Evolutionary conservation across 495 filamentous ascomycete genomes (phyloP), one percentile per base, ranked within the genome.

Genomic region (Penicillium egyptiacum): DNA sequence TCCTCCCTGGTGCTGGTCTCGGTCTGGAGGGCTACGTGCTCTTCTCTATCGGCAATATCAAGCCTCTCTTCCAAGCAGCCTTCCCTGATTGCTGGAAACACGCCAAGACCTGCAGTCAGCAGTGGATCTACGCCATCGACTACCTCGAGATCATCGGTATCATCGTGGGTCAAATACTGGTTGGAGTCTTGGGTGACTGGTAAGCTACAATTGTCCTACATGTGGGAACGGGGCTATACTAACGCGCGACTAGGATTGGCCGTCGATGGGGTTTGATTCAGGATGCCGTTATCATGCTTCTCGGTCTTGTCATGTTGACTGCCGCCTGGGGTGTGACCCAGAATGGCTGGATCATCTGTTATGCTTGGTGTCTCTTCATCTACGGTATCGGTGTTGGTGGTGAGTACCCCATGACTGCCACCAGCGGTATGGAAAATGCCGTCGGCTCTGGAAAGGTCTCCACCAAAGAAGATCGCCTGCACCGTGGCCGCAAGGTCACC

Each of bases 361-460:
- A 96, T 67, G 87, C 85, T 51, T 93, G 89, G 86, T 87, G 88
- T 19, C 79, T 96, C 30, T 95, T 95, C 75, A 85, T 96, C 74
- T 96, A 96, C 70, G 86, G 88, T 59, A 82, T 96, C 58, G 92
- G 92, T 64, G 91, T 96, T 53, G 92, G 91, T 52, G 92, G 91
- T 50, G 92, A 96, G 74, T 96, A 96, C 68, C 92, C 92, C 37
- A 96, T 96, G 81, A 96, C 92, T 20, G 92, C 92, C 5, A 96
- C 91, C n/a, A 89, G 88, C 20, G 90, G 91, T 52, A 96, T 96
- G 88, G 92, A 96, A 70, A 92, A 92, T 63, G 88, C 90, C 12
- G 85, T 92, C 39, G 84, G 87, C 19, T 86, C 90, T 35, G 92
- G 92, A 40, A 89, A 87, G 66, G 74, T 96, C 35, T 96, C 91